A percentile compares a stretch with the other conserved stretches of the same genome.
Evolutionary conservation across 2,329 filamentous ascomycete genomes (phyloP).

Genomic region (Neospermospora avenae): DNA sequence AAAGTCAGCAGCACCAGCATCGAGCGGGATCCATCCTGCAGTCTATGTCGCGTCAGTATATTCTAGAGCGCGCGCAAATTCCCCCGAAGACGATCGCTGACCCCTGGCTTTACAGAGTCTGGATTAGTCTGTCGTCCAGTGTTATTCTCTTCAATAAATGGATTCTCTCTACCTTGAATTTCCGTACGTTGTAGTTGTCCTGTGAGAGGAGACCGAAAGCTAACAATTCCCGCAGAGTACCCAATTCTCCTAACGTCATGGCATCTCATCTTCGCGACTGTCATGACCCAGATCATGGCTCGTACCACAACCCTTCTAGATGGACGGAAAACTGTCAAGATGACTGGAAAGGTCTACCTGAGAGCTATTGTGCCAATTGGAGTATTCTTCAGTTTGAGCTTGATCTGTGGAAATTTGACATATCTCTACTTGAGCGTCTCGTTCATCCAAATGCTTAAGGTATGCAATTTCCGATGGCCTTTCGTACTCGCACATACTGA

Average conservation of each 20-base stretch:
- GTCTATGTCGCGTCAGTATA: constrained; percentile 71
- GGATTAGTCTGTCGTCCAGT: constrained; percentile 89
- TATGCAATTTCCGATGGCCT: constrained; percentile 35
- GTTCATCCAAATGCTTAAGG: constrained; percentile 99
- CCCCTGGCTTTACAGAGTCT: constrained; percentile 55
- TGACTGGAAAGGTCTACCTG: constrained; percentile 91
- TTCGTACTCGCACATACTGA: constrained; percentile 11
- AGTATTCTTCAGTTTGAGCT: constrained; percentile 89
- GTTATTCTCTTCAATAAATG: constrained; percentile 99
- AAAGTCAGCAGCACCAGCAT: constrained; percentile 56
- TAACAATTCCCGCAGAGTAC: constrained; percentile 51
- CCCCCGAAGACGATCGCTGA: constrained; percentile 16
- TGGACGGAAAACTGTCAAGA: constrained; percentile 92
- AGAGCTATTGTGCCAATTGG: constrained; percentile 93
- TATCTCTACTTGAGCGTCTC: constrained; percentile 94
- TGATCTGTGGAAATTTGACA: constrained; percentile 95
- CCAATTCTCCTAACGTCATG: constrained; percentile 90
- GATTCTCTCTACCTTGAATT: constrained; percentile 81
- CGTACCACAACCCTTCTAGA: constrained; percentile 87
- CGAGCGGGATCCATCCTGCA: constrained; percentile 49
- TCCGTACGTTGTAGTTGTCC: constrained; percentile 55
- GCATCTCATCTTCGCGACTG: constrained; percentile 87
- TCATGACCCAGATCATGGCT: constrained; percentile 92
- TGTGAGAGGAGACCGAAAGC: constrained; percentile 15
- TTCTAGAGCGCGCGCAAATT: neutral